Evolutionary conservation across 140 eudicot genomes (phyloP), one percentile per base, ranked within the genome.

Genomic region (Ambrosia hybrid): DNA sequence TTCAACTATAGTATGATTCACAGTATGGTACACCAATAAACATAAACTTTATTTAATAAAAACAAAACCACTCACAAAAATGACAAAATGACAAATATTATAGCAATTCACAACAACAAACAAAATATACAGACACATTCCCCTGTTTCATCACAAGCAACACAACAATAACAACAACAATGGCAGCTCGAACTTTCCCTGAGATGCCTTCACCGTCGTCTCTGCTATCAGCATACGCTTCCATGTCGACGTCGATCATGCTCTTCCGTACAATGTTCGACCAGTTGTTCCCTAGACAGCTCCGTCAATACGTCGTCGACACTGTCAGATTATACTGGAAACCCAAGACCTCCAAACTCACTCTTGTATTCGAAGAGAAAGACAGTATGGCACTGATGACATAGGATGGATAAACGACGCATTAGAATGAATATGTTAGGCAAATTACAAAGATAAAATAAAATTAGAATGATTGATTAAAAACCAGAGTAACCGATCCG

Each of bases 131-230:
- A 13, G 8, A 11, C 46, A 41, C 46, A 41, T 6, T 69, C 81
- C 60, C 51, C 58, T 72, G 65, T 45, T 66, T 73, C 78, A 21
- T 4, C 51, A 14, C 9, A 5, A n/a, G n/a, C n/a, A n/a, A n/a
- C n/a, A 9, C 46, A 5, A 41, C 15, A 30, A 30, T 7, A 15
- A 39, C n/a, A 39, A 13, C 68, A 72, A 16, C 11, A 73, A 83
- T 78, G 78, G 81, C 71, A 64, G 43, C 81, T 17, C 66, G 82
- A 41, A 17, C 55, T 1, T 70, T 79, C 34, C 39, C 76, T 13
- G 72, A 73, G 72, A 61, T 88, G 78, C 95, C 95, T 45, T 79
- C 89, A 1, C 71, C 88, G 38, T 80, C 97, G 33, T 78, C 97
- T 0, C 71, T 83, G 15, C 81, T 88, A 68, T 75, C 96, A 9